Base-by-base conservation (phyloP, 352 stramenopile species). In the Globisporangium polare region DNA sequence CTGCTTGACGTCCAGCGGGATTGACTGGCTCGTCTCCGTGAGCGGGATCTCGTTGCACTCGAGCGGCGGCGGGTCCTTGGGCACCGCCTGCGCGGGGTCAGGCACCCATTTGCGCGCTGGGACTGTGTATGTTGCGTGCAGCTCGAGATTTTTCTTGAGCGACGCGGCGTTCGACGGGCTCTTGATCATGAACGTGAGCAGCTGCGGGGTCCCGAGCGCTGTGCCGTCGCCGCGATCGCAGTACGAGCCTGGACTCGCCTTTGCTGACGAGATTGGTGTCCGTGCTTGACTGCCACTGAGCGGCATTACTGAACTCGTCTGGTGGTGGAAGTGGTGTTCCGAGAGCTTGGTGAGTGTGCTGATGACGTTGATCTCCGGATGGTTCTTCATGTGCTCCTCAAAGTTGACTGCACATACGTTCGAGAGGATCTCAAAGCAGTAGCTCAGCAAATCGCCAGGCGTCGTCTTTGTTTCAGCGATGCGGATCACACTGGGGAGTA, bases 361-460 rank as follows among this genome's bases (percentile, higher is more conserved):
- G 45, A 93, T 78, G 29, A 93, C 78, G 49, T 93, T 93, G 62
- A 89, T 83, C 39, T 86, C 75, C 0, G 67, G 67, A 15, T 61
- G 60, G 7, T 72, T 39, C 10, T 70, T 69, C 22, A 69, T 51
- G 35, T 75, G 70, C 10, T 76, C 64, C 24, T 90, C 77, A 63
- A 83, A 93, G 61, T 86, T 66, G 31, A 80, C 60, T 1, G 69
- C 73, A 50, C 84, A 90, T 4, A 91, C 42, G 37, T 89, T 89
- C 12, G 84, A 89, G 31, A 92, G 73, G 20, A 93, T 74, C 58
- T 89, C 80, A 56, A 93, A 93, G 66, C 78, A 91, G 43, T 74
- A 71, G n/a, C 20, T 62, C 0, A 80, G 61, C 10, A 89, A 64
- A 35, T 83, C 73, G 3, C 55, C 51, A 0, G 58, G 52, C 0